These are phyloP conservation scores for Leccinum angustisporum DNA, from an alignment of 1,284 basidiomycete species.

Conservation along the genomic window DNA sequence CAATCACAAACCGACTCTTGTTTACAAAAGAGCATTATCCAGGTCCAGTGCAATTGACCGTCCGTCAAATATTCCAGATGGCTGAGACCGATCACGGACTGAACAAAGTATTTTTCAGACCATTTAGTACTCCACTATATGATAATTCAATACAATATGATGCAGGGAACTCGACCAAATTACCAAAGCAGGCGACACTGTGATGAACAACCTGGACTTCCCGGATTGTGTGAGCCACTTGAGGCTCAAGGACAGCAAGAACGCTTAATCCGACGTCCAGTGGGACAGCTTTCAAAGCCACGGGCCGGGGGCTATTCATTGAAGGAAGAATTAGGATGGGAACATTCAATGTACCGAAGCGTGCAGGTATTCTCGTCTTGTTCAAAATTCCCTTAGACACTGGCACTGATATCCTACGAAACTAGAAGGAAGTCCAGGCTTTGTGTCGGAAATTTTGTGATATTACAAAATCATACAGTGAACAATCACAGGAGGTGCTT, in stretches of 20 bases:
- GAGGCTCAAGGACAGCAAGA: background rate
- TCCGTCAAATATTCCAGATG: background rate
- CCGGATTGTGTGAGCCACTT: background rate
- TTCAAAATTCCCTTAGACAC: background rate
- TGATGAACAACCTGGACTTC: background rate
- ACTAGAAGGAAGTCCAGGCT: background rate
- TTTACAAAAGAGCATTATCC: background rate
- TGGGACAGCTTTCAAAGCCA: background rate
- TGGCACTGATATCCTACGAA: background rate
- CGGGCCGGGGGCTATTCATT: background rate
- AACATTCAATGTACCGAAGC: background rate
- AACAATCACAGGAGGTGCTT: background rate
- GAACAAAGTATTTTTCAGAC: background rate
- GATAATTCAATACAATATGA: background rate
- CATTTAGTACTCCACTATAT: background rate
- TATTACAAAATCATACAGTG: background rate
- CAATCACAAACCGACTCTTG: background rate
- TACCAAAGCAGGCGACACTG: background rate
- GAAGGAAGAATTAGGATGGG: background rate
- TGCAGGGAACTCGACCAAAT: background rate
- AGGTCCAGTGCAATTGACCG: background rate
- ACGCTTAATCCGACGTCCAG: background rate
- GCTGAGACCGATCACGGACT: background rate
- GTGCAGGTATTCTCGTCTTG: background rate
- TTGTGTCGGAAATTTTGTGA: background rate